Base-by-base conservation (phyloP, 2,329 filamentous ascomycete species). In the Nemania sp. region DNA sequence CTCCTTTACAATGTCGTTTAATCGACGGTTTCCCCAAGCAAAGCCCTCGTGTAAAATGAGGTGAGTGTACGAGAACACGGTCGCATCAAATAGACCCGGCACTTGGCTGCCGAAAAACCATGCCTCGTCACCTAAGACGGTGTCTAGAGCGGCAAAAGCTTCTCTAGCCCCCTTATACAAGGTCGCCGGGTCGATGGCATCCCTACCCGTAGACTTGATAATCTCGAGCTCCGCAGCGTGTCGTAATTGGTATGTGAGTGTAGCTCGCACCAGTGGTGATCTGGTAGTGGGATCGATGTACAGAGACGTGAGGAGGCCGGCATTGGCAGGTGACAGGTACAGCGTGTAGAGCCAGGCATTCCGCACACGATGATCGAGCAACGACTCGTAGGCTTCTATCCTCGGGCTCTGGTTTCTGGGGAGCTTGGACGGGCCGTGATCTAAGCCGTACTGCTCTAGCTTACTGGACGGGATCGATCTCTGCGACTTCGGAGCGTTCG, bases 31-130 rank as follows among this genome's bases (percentile, higher is more conserved):
- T 54, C 75, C 76, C 89, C 89, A 92, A 1, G 73, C 76, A 60
- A 91, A 59, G 6, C 57, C 56, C 65, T 84, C 79, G 55, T 89
- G 84, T 46, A 96, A 73, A 47, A 97, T 76, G 45, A 96, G 75
- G 70, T 95, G 84, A 0, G 90, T 92, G 71, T 97, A 99, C 3
- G 91, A 86, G 73, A 97, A 97, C 2, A 97, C 83, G 49, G 84
- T 85, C 6, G 93, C 92, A 72, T 99, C 94, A 63, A 97, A 93
- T 20, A 93, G 67, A 0, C 86, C 84, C 0, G 93, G 90, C 68
- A 24, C 70, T 45, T 52, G 70, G 68, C 56, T 64, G 20, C 67
- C 75, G 52, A 81, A 81, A 68, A 83, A 83, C 77, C 78, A 83
- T 6, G 49, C 62, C 1, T 68, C 63, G 9, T 69, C 63, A 5